Conservation (phyloP, 805 yeast genomes). For the Candida pseudoglaebosa region DNA sequence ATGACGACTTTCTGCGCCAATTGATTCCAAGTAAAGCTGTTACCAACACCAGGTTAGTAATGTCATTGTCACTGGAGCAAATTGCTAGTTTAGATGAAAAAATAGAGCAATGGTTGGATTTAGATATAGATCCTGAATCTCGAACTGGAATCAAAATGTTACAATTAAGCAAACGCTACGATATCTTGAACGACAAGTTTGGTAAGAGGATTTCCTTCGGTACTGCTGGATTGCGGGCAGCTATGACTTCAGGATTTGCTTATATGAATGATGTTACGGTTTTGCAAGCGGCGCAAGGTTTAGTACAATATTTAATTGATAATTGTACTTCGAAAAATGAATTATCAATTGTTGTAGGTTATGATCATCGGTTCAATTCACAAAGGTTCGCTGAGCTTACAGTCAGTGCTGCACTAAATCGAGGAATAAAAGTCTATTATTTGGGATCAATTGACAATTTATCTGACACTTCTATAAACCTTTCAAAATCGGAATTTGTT, state of each 20-base stretch:
- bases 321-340: conserved; percentile 11
- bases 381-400: conserved; percentile 73
- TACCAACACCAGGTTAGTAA: not conserved
- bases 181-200: conserved; percentile 49
- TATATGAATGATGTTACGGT: conserved; percentile 89
- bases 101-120: conserved; percentile 32
- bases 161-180: conserved; percentile 30
- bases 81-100: conserved; percentile 17
- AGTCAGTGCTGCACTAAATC: conserved; percentile 64
- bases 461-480: conserved; percentile 22
- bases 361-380: conserved; percentile 87
- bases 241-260: conserved; percentile 87
- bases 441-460: conserved; percentile 41
- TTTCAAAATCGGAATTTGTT: conserved; percentile 6
- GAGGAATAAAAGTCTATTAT: conserved; percentile 68
- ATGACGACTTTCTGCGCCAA: not conserved
- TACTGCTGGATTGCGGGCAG: conserved; percentile 86
- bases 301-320: conserved; percentile 47
- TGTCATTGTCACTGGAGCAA: not conserved
- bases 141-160: conserved; percentile 52
- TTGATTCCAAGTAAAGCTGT: not conserved
- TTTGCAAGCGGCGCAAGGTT: conserved; percentile 84
- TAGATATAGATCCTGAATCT: conserved; percentile 43
- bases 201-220: conserved; percentile 74
- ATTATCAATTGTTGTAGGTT: conserved; percentile 68